Evolutionary conservation across 225 moss, liverwort and hornwort species (phyloP).

Genomic region (Polytrichum formosum): DNA sequence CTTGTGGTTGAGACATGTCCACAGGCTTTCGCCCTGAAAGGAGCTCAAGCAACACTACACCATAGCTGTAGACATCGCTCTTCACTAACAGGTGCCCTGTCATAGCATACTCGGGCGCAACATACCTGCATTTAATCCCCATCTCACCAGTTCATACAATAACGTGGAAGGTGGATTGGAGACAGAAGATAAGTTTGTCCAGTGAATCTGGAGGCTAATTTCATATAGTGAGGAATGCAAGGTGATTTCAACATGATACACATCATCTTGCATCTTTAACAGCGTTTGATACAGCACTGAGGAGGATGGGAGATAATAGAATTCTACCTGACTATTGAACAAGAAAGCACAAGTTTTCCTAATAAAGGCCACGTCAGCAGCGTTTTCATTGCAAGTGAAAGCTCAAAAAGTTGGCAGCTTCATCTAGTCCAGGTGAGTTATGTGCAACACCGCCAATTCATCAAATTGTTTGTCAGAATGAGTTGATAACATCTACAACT

Average conservation of each 20-base stretch:
- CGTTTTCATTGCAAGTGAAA: too few relatives aligned
- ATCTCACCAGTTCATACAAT: background rate
- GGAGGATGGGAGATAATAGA: too few relatives aligned
- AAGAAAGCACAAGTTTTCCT: too few relatives aligned
- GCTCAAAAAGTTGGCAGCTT: too few relatives aligned
- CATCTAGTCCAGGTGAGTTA: too few relatives aligned
- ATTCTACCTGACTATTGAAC: too few relatives aligned
- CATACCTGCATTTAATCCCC: slow-evolving; percentile 36
- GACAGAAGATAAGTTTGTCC: background rate
- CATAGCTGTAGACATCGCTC: slow-evolving; percentile 95
- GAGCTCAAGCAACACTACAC: slow-evolving; percentile 81
- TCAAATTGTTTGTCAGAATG: background rate
- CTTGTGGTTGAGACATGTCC: slow-evolving; percentile 44
- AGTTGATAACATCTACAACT: background rate
- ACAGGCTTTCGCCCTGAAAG: slow-evolving; percentile 77
- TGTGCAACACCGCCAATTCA: background rate
- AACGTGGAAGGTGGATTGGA: background rate
- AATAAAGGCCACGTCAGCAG: too few relatives aligned
- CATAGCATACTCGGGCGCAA: slow-evolving; percentile 93
- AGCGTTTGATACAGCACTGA: too few relatives aligned
- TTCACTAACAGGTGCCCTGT: slow-evolving; percentile 87
- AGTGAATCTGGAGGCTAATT: background rate
- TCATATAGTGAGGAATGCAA: too few relatives aligned
- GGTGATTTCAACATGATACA: too few relatives aligned
- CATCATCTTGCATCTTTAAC: background rate